Percentiles rank a stretch among this genome's conserved stretches.
phyloP scores from a whole-genome alignment of 2,329 filamentous ascomycete genomes.

The Xylariaceae sp. region DNA sequence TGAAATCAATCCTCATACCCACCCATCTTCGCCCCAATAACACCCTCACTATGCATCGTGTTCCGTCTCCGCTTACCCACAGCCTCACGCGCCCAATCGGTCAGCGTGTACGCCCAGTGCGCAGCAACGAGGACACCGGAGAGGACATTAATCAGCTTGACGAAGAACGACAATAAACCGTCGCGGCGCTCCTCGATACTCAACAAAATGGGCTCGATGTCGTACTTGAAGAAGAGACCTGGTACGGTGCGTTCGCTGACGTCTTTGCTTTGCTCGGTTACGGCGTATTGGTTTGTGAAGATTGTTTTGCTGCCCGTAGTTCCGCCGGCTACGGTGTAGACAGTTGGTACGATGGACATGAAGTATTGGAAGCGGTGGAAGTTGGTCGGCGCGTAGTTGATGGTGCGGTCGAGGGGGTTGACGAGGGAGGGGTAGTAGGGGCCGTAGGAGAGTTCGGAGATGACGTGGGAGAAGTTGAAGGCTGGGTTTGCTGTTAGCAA shows the following conservation, averaged over 20 bases:
- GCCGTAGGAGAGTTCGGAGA: slow-evolving; percentile 94
- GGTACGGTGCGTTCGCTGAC: slow-evolving; percentile 69
- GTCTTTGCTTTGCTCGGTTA: slow-evolving; percentile 76
- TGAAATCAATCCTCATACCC: slow-evolving; percentile 29
- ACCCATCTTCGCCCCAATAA: slow-evolving; percentile 44
- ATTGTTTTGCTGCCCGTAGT: slow-evolving; percentile 53
- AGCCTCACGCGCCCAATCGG: slow-evolving; percentile 63
- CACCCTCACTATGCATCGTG: slow-evolving; percentile 41
- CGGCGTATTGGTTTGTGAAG: slow-evolving; percentile 95
- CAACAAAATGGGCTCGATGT: slow-evolving; percentile 91
- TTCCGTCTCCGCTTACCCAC: slow-evolving; percentile 43
- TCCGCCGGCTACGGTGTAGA: slow-evolving; percentile 65
- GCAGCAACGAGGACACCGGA: slow-evolving; percentile 88
- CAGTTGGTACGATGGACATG: slow-evolving; percentile 86
- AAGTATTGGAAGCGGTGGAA: slow-evolving; percentile 99
- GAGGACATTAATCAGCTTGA: slow-evolving; percentile 85
- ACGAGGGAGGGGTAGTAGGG: slow-evolving; percentile 91
- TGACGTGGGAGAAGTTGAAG: slow-evolving; percentile 97
- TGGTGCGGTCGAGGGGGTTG: slow-evolving; percentile 90
- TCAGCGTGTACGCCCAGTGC: slow-evolving; percentile 86
- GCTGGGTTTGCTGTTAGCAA: slow-evolving; percentile 42
- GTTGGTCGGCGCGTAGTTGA: slow-evolving; percentile 66
- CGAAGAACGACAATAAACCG: slow-evolving; percentile 65
- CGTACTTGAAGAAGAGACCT: slow-evolving; percentile 96
- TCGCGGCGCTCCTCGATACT: slow-evolving; percentile 78